Evolutionary conservation across 1,284 basidiomycete genomes (phyloP), one percentile per base, ranked within the genome.

Genomic region (Ganoderma meredithae): DNA sequence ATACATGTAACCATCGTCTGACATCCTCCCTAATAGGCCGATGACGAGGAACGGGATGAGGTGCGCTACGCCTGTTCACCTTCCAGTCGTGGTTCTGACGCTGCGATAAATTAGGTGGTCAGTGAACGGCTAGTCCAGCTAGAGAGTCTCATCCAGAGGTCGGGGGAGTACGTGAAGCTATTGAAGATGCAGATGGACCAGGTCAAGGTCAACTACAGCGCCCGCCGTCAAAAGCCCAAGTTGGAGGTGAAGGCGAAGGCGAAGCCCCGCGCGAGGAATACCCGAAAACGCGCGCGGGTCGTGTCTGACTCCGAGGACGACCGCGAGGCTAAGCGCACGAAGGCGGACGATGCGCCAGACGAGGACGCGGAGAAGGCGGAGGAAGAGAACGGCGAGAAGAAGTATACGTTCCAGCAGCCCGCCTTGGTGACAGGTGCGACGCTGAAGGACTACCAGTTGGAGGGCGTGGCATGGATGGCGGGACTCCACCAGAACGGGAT

Each of bases 401-500:
- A 63, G 33, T 60, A 62, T 5, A 60, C 83, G 53, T 90, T 91
- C 72, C 78, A 86, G 59, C 96, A 97, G 79, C 95, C 96, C 0
- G 82, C 84, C 1, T 81, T 96, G 17, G 83, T 98, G 55, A 97
- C 95, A 0, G 97, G 96, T 7, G 95, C 91, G 1, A 92, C 83
- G 62, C 80, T 98, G 72, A 94, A 96, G 75, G 88, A 93, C 59
- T 99, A 99, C 77, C 97, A 99, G 79, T 85, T 99, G 1, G 95
- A 96, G 63, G 97, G 97, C 5, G 88, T 99, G 17, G 94, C 97
- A 72, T 99, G 97, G 97, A 95, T 99, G 92, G 92, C 94, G 5
- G 91, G 91, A 41, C 82, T 99, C 12, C 95, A 96, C 79, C 91
- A 95, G 80, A 98, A 97, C 74, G 96, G 97, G 2, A 91, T 98